Evolutionary conservation across 345 rosid species (phyloP), one percentile per base, ranked within the genome.

Genomic region (Populus simonii): DNA sequence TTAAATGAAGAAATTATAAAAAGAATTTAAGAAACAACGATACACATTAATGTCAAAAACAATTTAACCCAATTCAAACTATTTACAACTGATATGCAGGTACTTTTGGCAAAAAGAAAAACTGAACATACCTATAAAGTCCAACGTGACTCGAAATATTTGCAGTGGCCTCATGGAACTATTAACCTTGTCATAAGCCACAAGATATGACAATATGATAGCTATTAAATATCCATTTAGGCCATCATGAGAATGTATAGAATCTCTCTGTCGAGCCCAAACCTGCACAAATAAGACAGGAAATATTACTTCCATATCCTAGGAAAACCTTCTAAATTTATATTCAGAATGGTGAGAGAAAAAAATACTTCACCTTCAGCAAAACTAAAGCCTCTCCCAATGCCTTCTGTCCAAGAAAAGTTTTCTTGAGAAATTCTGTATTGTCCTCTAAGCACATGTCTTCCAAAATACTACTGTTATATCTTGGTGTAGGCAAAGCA

Each of bases 241-340:
- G 83, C 99, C 89, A 86, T 95, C 96, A 38, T 95, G 89, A 75
- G 74, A 85, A 47, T 88, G 86, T 77, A 95, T 80, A 5, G 95
- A 92, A 82, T 90, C 88, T 86, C 99, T 92, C 81, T 90, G 97
- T 75, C 83, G 90, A 76, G 92, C 97, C 99, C 97, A 95, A 47
- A 90, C 90, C 99, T 95, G 79, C 80, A 88, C 41, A 59, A 59
- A 66, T 31, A 74, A 81, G 57, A 71, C 68, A 31, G 5, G 45
- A 67, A 55, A 41, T 65, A 39, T 35, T 10, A 62, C 47, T 57
- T 71, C 61, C 65, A 67, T 69, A 5, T 4, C 41, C 67, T 23
- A 53, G 35, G 20, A 29, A 78, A 17, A 66, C 20, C 17, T 36
- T 45, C 68, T n/a, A 43, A 15, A 80, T 33, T 47, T 51, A 82